phyloP scores from a whole-genome alignment of 352 stramenopile species.

The Phytophthora pini region DNA sequence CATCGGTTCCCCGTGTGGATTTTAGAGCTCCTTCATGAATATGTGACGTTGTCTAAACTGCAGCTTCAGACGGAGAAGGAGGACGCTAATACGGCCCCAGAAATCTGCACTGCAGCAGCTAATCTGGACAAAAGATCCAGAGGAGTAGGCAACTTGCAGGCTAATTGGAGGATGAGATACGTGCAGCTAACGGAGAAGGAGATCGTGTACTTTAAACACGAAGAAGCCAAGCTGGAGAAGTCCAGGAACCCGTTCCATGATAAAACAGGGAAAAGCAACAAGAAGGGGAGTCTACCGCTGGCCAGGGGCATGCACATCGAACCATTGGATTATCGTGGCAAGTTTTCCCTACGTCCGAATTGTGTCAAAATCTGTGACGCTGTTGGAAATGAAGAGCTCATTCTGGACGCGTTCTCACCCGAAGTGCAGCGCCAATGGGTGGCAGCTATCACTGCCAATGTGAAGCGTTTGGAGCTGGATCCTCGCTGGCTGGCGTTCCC shows the following conservation, averaged over 20 bases:
- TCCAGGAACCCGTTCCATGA: constrained; percentile 70
- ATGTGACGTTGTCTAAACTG: constrained; percentile 58
- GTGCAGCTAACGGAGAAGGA: constrained; percentile 53
- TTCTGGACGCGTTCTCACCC: constrained; percentile 68
- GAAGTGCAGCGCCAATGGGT: constrained; percentile 67
- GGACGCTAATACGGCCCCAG: constrained; percentile 53
- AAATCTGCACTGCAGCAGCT: constrained; percentile 34
- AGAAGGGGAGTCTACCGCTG: constrained; percentile 56
- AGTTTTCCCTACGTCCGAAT: constrained; percentile 65
- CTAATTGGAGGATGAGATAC: constrained; percentile 79
- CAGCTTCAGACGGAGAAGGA: constrained; percentile 61
- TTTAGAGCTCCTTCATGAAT: constrained; percentile 63
- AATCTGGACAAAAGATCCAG: constrained; percentile 72
- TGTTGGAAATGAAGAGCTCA: constrained; percentile 51
- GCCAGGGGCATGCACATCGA: constrained; percentile 44
- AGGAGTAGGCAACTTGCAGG: constrained; percentile 57
- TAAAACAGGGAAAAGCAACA: constrained; percentile 49
- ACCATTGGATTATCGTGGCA: constrained; percentile 65
- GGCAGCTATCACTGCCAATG: constrained; percentile 64
- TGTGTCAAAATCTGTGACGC: constrained; percentile 68
- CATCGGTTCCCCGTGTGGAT: constrained; percentile 62
- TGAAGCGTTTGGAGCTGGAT: constrained; percentile 68
- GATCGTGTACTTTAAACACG: constrained; percentile 75
- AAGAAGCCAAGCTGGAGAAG: constrained; percentile 49
- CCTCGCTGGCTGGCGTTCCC: constrained; percentile 63